phyloP scores from a whole-genome alignment of 169 alveolate genomes.

The Cryptosporidium sp. region DNA sequence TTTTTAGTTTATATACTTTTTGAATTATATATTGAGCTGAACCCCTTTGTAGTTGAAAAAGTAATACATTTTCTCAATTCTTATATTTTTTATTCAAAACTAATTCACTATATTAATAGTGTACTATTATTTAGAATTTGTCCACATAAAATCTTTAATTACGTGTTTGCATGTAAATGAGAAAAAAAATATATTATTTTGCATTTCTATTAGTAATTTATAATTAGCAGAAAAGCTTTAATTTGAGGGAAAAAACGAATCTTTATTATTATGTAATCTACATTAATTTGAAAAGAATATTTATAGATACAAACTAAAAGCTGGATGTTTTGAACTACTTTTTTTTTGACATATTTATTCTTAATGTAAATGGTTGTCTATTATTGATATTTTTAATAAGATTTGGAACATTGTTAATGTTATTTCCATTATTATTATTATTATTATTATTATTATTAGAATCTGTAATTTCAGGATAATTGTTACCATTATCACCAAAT shows the following conservation, averaged over 20 bases:
- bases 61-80: neutral
- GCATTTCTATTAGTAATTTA: too few relatives aligned
- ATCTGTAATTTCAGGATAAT: neutral
- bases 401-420: neutral
- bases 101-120: too few relatives aligned
- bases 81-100: neutral
- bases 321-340: neutral
- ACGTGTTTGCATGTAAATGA: too few relatives aligned
- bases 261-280: too few relatives aligned
- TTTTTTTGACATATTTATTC: conserved; percentile 66
- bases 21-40: too few relatives aligned
- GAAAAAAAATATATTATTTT: too few relatives aligned
- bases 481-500: neutral
- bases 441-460: neutral
- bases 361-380: conserved; percentile 47
- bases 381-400: neutral
- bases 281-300: neutral
- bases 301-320: neutral
- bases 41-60: too few relatives aligned
- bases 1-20: too few relatives aligned
- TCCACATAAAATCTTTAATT: too few relatives aligned
- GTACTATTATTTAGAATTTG: neutral
- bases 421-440: neutral
- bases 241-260: too few relatives aligned
- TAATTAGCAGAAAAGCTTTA: too few relatives aligned